Percentiles rank a stretch among this genome's conserved stretches.
Conservation (phyloP, 2,329 filamentous ascomycete species). For the Venturia pyrina region DNA sequence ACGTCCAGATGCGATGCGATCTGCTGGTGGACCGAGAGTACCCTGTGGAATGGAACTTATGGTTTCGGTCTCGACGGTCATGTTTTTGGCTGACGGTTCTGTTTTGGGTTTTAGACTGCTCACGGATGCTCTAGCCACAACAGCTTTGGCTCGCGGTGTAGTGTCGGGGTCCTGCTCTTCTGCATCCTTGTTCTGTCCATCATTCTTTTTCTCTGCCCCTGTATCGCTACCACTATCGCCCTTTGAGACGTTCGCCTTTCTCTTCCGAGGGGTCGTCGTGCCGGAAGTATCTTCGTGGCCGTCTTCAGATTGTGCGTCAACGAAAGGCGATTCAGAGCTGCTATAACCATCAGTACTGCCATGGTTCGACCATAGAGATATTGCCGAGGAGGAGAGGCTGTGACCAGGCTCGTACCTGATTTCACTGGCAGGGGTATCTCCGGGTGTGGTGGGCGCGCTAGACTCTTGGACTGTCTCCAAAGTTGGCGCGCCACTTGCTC, state of each 20-base stretch:
- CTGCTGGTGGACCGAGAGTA: conserved; percentile 54
- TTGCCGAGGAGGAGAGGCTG: conserved; percentile 17
- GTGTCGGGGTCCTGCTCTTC: conserved; percentile 12
- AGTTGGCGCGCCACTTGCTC: conserved; percentile 49
- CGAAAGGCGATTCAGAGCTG: background rate
- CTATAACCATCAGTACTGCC: conserved; percentile 13
- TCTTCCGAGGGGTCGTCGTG: background rate
- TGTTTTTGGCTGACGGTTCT: conserved; percentile 73
- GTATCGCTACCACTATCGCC: conserved; percentile 48
- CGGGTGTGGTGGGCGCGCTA: conserved; percentile 61
- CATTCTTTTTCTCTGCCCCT: conserved; percentile 42
- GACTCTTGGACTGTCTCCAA: conserved; percentile 90
- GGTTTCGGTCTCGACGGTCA: conserved; percentile 97
- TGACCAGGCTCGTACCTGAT: conserved; percentile 15
- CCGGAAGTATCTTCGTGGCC: background rate
- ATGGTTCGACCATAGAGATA: background rate
- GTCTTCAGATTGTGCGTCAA: conserved; percentile 1
- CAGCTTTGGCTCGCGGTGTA: conserved; percentile 22
- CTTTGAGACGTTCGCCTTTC: background rate
- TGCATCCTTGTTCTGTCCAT: conserved; percentile 29
- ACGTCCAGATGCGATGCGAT: conserved; percentile 47
- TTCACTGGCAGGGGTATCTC: conserved; percentile 18
- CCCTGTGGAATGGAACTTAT: conserved; percentile 85
- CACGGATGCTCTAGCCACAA: conserved; percentile 47
- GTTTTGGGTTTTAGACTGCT: conserved; percentile 57